phyloP scores from a whole-genome alignment of 306 rosid genomes.

The Begonia fuchsioides region DNA sequence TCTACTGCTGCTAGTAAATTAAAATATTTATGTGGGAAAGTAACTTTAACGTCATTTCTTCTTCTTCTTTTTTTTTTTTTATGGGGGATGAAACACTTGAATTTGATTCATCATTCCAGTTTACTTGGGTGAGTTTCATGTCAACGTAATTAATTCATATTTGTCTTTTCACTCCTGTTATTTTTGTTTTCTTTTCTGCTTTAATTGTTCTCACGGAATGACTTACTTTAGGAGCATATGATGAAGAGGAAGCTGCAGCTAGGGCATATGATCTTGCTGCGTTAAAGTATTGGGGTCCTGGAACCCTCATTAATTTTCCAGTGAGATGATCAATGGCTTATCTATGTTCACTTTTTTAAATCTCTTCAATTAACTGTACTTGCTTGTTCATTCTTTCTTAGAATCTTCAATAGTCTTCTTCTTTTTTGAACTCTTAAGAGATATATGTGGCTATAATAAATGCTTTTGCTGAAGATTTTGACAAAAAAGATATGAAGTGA shows the following conservation, averaged over 20 bases:
- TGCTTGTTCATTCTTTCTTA: too few species aligned
- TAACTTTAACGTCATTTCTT: constrained; percentile 20
- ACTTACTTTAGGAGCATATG: constrained; percentile 65
- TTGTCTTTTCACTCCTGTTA: not conserved
- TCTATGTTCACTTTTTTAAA: not conserved
- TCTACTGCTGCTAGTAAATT: too few species aligned
- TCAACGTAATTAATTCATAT: not conserved
- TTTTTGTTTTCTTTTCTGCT: not conserved
- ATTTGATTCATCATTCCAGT: constrained; percentile 38
- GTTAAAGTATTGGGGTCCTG: constrained; percentile 98
- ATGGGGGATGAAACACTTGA: constrained; percentile 30
- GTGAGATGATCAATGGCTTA: constrained; percentile 32
- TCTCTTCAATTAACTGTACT: too few species aligned
- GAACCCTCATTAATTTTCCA: constrained; percentile 91
- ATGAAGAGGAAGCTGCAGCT: constrained; percentile 99
- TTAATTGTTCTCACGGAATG: constrained; percentile 6
- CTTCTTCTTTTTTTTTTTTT: constrained; percentile 3
- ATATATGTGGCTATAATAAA: too few species aligned
- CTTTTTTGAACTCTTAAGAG: not conserved
- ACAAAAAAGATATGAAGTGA: too few species aligned
- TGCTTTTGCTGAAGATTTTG: too few species aligned
- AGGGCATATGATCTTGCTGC: constrained; percentile 99
- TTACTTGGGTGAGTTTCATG: constrained; percentile 71
- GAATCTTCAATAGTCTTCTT: not conserved
- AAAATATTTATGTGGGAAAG: too few species aligned